A percentile compares a stretch with the other conserved stretches of the same genome.
These are phyloP conservation scores for Pezicula rhizophila DNA, from an alignment of 2,329 filamentous ascomycete species.

Conservation along the genomic window DNA sequence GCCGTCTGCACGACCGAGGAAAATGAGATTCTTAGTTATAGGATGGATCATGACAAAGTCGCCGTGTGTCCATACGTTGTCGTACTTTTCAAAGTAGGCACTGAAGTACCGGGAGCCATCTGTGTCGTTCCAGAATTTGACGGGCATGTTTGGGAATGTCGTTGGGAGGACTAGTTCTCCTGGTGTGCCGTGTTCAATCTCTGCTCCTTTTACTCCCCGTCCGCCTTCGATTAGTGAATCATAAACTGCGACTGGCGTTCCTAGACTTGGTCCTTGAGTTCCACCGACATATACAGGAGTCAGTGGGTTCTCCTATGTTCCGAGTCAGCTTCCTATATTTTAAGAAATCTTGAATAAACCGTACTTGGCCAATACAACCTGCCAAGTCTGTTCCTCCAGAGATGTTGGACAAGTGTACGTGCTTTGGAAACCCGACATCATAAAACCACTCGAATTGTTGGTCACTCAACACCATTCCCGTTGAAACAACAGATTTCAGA, in stretches of 20 bases:
- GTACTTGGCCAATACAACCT: conserved; percentile 52
- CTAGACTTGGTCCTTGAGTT: conserved; percentile 46
- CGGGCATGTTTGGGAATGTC: conserved; percentile 71
- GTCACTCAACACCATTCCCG: conserved; percentile 77
- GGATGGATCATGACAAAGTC: conserved; percentile 73
- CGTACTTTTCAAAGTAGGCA: conserved; percentile 57
- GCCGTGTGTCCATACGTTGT: conserved; percentile 73
- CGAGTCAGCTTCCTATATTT: background rate
- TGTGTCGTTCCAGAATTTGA: conserved; percentile 56
- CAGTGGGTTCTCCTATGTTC: conserved; percentile 55
- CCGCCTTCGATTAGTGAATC: conserved; percentile 50
- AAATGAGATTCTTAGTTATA: conserved; percentile 54
- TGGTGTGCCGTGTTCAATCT: conserved; percentile 51
- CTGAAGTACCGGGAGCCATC: conserved; percentile 38
- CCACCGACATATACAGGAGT: conserved; percentile 58
- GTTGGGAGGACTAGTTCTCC: conserved; percentile 69
- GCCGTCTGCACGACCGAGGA: conserved; percentile 69
- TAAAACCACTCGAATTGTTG: conserved; percentile 76
- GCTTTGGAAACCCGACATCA: conserved; percentile 57
- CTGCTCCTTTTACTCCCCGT: conserved; percentile 32
- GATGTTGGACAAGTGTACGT: conserved; percentile 66
- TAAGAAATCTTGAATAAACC: conserved; percentile 40
- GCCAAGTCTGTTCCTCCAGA: conserved; percentile 74
- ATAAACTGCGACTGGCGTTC: conserved; percentile 51
- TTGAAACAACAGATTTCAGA: conserved; percentile 59